Evolutionary conservation across 352 stramenopile genomes (phyloP).

Genomic region (Phytopythium sindhum): DNA sequence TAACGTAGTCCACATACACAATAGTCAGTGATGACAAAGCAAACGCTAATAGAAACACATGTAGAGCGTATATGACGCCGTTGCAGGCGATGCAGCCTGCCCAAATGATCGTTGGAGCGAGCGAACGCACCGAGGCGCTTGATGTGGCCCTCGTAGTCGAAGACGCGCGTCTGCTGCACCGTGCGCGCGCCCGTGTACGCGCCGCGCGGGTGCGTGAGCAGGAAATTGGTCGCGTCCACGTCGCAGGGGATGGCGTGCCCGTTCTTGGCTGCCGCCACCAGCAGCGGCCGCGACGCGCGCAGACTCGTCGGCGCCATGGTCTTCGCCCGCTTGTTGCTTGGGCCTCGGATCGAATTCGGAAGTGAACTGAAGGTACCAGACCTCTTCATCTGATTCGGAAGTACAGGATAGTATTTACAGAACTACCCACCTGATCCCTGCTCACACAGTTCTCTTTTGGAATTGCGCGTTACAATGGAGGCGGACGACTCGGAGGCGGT

Average conservation of each 20-base stretch:
- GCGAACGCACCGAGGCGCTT: constrained; percentile 32
- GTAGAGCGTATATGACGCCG: no score
- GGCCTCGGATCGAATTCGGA: no score
- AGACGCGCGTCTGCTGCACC: constrained; percentile 67
- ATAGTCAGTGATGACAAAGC: background rate
- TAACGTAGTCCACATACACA: background rate
- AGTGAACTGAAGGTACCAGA: no score
- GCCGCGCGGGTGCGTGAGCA: constrained; percentile 58
- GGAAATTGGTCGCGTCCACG: constrained; percentile 57
- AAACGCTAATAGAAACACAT: background rate
- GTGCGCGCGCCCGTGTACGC: constrained; percentile 75
- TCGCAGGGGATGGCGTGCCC: constrained; percentile 60
- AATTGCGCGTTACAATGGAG: background rate
- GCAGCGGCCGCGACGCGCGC: constrained; percentile 11
- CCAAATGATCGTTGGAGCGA: background rate
- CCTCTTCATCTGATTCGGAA: background rate
- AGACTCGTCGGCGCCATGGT: background rate
- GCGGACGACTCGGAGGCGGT: background rate
- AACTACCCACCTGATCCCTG: background rate
- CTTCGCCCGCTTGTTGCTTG: no score
- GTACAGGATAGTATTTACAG: background rate
- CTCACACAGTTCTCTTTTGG: background rate
- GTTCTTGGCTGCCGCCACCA: constrained; percentile 70
- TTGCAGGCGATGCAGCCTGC: background rate
- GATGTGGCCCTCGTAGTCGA: constrained; percentile 80